Percentiles rank a stretch among this genome's conserved stretches.
phyloP scores from a whole-genome alignment of 2,329 filamentous ascomycete species.

The Neocucurbitaria cava region DNA sequence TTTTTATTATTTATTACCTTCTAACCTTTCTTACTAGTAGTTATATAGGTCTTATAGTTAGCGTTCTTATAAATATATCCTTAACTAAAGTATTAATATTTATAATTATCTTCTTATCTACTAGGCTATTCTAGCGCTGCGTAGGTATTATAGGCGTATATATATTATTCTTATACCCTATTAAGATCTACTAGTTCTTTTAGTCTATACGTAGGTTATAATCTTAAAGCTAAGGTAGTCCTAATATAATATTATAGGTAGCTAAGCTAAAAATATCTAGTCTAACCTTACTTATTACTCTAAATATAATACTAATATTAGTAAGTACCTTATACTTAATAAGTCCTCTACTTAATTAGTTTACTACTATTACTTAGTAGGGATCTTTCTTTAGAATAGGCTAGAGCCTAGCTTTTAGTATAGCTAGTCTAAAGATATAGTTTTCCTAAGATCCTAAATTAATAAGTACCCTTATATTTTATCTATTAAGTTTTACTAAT shows the following conservation, averaged over 20 bases:
- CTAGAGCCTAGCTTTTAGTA: not conserved
- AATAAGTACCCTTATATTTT: too few relatives aligned
- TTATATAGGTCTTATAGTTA: not conserved
- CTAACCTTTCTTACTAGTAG: not conserved
- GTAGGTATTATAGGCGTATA: not conserved
- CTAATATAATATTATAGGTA: constrained; percentile 1
- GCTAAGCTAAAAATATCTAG: not conserved
- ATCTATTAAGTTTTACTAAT: too few relatives aligned
- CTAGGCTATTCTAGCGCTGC: not conserved
- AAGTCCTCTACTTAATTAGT: not conserved
- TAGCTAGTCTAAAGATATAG: too few relatives aligned
- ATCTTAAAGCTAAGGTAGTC: not conserved
- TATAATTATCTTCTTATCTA: constrained; percentile 2
- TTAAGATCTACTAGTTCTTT: constrained; percentile 1
- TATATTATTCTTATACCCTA: not conserved
- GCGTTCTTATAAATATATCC: not conserved
- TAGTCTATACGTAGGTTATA: constrained; percentile 1
- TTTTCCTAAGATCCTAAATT: too few relatives aligned
- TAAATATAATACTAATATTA: not conserved
- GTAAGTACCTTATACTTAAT: not conserved
- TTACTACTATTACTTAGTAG: not conserved
- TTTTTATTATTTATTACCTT: not conserved
- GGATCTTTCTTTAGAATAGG: not conserved
- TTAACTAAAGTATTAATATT: not conserved
- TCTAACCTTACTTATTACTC: not conserved